Evolutionary conservation across 257 asterid genomes (phyloP), one percentile per base, ranked within the genome.

Genomic region (Echites panduratus): DNA sequence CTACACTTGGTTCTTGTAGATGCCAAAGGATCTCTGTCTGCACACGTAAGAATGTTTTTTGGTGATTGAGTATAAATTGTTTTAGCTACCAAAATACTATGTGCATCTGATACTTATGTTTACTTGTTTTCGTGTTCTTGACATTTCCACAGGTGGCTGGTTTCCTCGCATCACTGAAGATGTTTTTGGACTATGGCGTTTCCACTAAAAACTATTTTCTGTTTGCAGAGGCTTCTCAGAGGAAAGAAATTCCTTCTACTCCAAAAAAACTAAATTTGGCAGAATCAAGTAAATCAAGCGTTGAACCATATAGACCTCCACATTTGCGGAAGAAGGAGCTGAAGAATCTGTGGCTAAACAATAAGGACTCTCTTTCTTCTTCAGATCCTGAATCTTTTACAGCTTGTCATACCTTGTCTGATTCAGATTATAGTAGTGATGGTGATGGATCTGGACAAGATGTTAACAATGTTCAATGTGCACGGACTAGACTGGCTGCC

Each of bases 381-480:
- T 64, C 84, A 49, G 84, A 83, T 63, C 73, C 68, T 63, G 91
- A 82, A 49, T 79, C 73, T 38, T 73, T 77, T 8, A 43, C 83
- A 56, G 50, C 50, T 50, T 68, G 64, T 72, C 66, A 78, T 77
- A 76, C 84, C 45, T 87, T 92, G 66, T 93, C 97, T 66, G 97
- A 91, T 88, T 93, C 98, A 80, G 98, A 93, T 76, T 87, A 82
- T 83, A 88, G 98, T 71, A 89, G 98, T 75, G 98, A 93, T 73
- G 83, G 80, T 82, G 98, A 93, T 85, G 96, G 88, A 81, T 73
- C 90, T 43, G 77, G 73, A 78, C 74, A 74, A 71, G 88, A 85
- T 79, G 73, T 73, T 75, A 78, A 79, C 74, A 73, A 78, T 79
- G 81, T 54, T 45, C 80, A 47, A 74, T 88, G 81, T 70, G 91